Conservation (phyloP, 2,329 filamentous ascomycete species). For the Talaromyces sp. region DNA sequence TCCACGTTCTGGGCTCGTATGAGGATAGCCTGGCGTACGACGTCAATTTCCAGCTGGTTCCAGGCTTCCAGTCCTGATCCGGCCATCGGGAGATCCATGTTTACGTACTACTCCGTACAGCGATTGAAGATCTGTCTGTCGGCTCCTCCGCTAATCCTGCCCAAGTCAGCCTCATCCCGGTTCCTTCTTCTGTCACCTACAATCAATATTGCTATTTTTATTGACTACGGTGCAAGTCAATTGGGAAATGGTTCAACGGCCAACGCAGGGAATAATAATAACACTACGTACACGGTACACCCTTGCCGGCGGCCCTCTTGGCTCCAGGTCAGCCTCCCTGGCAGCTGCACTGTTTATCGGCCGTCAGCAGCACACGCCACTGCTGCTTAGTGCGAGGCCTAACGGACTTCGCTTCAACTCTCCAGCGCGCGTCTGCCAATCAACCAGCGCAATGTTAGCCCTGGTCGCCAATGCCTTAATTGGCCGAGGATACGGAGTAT, state of each 20-base stretch:
- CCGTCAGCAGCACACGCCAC: background rate
- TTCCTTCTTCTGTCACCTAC: background rate
- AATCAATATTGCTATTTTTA: background rate
- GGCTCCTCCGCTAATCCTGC: background rate
- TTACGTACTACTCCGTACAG: background rate
- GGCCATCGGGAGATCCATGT: background rate
- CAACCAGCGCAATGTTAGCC: background rate
- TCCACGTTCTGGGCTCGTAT: background rate
- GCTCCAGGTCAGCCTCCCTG: background rate
- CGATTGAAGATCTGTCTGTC: background rate
- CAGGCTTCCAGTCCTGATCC: no score
- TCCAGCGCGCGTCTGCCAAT: background rate
- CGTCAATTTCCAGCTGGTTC: background rate
- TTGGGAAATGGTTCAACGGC: background rate
- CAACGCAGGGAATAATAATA: background rate
- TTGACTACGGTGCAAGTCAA: no score
- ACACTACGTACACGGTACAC: no score
- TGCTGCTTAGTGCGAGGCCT: background rate
- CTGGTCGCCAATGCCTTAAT: background rate
- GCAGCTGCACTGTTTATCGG: background rate
- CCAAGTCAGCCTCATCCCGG: background rate
- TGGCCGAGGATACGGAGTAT: background rate
- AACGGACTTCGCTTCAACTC: background rate
- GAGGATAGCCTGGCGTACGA: background rate
- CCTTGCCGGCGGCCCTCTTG: background rate